These are phyloP conservation scores for Cercospora janseana DNA, from an alignment of 2,329 filamentous ascomycete species.

Conservation along the genomic window DNA sequence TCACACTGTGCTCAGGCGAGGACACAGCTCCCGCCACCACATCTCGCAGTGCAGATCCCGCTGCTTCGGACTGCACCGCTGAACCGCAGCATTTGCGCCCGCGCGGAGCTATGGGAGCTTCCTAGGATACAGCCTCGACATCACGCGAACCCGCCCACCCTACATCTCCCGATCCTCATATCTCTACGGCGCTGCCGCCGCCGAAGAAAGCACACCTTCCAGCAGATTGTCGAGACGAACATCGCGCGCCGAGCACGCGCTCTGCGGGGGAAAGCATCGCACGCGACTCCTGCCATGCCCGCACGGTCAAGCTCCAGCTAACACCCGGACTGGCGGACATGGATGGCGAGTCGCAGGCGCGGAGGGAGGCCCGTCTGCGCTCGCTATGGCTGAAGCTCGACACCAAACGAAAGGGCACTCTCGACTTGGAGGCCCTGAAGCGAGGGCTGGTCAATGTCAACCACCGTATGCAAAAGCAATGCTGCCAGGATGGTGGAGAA, in stretches of 20 bases:
- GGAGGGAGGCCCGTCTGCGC: constrained; percentile 77
- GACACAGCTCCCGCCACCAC: not conserved
- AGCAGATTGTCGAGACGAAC: not conserved
- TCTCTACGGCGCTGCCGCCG: not conserved
- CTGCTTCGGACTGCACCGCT: not conserved
- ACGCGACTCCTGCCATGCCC: constrained; percentile 9
- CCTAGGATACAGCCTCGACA: constrained; percentile 4
- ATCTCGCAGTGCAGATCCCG: not conserved
- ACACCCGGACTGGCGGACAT: constrained; percentile 45
- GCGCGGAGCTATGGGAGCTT: constrained; percentile 4
- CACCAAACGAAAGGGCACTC: constrained; percentile 69
- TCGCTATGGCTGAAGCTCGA: constrained; percentile 82
- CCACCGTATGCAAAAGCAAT: constrained; percentile 65
- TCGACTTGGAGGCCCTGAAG: constrained; percentile 81
- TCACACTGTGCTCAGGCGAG: not conserved
- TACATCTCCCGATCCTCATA: not conserved
- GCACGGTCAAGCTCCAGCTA: constrained; percentile 19
- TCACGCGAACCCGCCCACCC: constrained; percentile 3
- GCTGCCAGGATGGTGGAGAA: not conserved
- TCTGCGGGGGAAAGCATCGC: not conserved
- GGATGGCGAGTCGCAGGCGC: constrained; percentile 72
- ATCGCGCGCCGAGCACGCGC: not conserved
- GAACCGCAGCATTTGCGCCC: not conserved
- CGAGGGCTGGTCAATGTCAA: constrained; percentile 84
- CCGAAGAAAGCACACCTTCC: not conserved